Conservation (phyloP, 2,329 filamentous ascomycete species). For the Arthroderma sp. region DNA sequence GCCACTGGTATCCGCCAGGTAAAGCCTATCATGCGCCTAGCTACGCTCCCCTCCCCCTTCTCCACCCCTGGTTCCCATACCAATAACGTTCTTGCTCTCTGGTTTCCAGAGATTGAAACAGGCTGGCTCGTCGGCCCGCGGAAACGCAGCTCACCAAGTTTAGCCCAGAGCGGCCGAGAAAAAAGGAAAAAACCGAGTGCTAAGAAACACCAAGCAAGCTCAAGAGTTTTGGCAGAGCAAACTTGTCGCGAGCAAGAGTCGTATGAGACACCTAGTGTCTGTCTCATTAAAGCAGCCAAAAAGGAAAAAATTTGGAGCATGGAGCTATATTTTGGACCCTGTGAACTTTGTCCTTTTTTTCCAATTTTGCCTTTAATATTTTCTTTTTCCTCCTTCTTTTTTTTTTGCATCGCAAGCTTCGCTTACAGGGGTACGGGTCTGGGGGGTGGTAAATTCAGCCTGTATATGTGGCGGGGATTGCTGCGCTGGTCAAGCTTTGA, state of each 20-base stretch:
- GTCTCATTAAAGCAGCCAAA: slow-evolving; percentile 3
- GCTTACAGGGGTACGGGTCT: neutral
- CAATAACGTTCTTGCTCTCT: neutral
- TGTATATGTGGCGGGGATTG: neutral
- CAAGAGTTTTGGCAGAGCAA: neutral
- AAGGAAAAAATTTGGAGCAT: slow-evolving; percentile 5
- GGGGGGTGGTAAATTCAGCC: neutral
- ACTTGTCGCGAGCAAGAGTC: neutral
- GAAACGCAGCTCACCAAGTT: neutral
- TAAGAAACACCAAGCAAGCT: neutral
- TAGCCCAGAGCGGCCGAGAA: neutral
- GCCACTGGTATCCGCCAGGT: slow-evolving; percentile 12
- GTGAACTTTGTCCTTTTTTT: neutral
- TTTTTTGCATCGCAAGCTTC: neutral
- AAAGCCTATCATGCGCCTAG: slow-evolving; percentile 7
- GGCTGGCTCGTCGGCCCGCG: slow-evolving; percentile 1
- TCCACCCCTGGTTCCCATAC: neutral
- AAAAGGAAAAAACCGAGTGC: slow-evolving; percentile 2
- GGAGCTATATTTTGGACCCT: neutral
- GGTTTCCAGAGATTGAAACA: neutral
- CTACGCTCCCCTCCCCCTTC: slow-evolving; percentile 1
- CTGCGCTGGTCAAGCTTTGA: neutral
- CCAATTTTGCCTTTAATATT: neutral
- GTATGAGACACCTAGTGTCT: slow-evolving; percentile 4
- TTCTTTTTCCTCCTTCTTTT: neutral